A percentile compares a stretch with the other conserved stretches of the same genome.
phyloP scores from a whole-genome alignment of 2,329 filamentous ascomycete genomes.

The Tolypocladium amazonense region DNA sequence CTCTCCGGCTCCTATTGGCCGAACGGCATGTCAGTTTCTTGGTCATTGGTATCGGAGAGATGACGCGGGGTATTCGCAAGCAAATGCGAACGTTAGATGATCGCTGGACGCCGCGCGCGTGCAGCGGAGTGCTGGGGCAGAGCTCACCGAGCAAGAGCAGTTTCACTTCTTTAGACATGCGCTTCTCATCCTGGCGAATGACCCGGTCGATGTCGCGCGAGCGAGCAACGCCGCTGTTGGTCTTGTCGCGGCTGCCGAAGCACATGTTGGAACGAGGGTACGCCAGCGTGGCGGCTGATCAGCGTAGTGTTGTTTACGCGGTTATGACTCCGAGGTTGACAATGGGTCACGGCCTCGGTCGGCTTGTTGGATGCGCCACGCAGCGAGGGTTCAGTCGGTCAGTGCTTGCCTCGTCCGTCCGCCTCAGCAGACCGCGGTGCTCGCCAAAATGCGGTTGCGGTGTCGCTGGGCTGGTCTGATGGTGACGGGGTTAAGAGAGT shows the following conservation, averaged over 20 bases:
- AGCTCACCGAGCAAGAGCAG: slow-evolving; percentile 65
- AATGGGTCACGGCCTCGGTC: background rate
- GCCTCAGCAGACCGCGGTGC: background rate
- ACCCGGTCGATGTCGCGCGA: slow-evolving; percentile 75
- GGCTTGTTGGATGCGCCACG: background rate
- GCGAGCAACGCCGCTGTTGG: slow-evolving; percentile 38
- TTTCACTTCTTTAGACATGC: slow-evolving; percentile 80
- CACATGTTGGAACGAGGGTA: slow-evolving; percentile 37
- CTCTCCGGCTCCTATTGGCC: slow-evolving; percentile 2
- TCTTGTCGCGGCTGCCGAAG: slow-evolving; percentile 46
- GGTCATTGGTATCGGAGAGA: background rate
- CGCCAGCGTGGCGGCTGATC: background rate
- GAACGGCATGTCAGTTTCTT: background rate
- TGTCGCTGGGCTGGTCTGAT: background rate
- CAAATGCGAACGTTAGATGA: background rate
- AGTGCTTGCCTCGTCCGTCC: background rate
- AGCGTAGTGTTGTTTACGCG: background rate
- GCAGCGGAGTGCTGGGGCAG: background rate
- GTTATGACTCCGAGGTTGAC: background rate
- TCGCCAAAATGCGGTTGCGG: background rate
- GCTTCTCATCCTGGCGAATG: slow-evolving; percentile 81
- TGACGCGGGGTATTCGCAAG: background rate
- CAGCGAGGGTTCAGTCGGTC: background rate
- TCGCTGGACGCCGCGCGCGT: background rate
- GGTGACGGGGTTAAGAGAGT: background rate